A percentile compares a stretch with the other conserved stretches of the same genome.
These are phyloP conservation scores for Arachis hypogaea DNA, from an alignment of 306 rosid genomes.

Conservation along the genomic window DNA sequence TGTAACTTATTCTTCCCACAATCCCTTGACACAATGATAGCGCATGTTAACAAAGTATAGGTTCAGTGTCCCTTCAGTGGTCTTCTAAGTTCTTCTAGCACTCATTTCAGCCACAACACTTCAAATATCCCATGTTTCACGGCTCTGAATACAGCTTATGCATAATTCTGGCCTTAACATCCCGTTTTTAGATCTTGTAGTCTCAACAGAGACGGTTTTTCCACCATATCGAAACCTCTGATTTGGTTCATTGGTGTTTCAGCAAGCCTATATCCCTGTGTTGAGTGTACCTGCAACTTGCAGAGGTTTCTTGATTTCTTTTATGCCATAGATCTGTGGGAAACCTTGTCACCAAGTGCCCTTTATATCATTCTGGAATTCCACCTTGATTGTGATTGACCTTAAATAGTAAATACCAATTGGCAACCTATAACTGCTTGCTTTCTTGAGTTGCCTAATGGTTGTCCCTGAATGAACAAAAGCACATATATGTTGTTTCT, in stretches of 20 bases:
- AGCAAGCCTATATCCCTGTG: background rate
- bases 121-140: background rate
- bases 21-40: too few relatives aligned
- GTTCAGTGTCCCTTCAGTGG: too few relatives aligned
- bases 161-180: background rate
- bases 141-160: background rate
- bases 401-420: background rate
- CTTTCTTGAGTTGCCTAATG: background rate
- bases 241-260: background rate
- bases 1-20: too few relatives aligned
- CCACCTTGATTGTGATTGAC: background rate
- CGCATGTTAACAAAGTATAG: too few relatives aligned
- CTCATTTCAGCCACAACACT: background rate
- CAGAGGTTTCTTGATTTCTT: background rate
- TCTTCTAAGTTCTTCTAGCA: too few relatives aligned
- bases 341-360: background rate
- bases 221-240: background rate
- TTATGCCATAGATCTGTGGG: background rate
- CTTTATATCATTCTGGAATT: background rate
- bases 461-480: background rate
- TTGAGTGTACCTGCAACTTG: background rate
- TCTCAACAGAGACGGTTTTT: background rate
- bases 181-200: background rate
- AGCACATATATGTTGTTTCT: conserved; percentile 4
- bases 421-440: background rate